Base-by-base conservation (phyloP, 2,329 filamentous ascomycete species). In the Dactylella cylindrospora region DNA sequence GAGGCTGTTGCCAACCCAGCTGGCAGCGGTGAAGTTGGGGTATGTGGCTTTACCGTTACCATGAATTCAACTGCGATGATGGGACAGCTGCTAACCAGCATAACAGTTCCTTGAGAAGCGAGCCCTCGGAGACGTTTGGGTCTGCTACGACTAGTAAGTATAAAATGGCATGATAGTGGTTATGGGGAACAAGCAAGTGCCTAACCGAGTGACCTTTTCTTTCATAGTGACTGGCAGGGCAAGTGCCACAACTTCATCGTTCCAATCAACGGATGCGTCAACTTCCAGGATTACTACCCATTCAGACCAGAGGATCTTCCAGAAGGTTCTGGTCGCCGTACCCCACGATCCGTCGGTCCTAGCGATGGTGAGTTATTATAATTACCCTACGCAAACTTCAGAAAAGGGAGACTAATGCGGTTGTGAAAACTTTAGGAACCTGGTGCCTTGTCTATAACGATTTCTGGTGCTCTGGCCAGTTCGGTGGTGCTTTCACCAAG, bases 231-330 rank as follows among this genome's bases (percentile, higher is more conserved):
- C 29, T 47, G 43, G 43, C 8, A 32, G 15, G 43, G 43, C 17
- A 47, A 47, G 26, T 47, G 43, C 9, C 13, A 17, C 3, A 47
- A 47, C 13, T 47, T 47, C 15, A 17, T 47, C 13, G n/a, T 47
- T 12, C 29, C 43, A 3, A n/a, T n/a, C 3, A 36, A 36, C 12
- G 43, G 43, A n/a, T 47, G 43, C 19, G 43, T 47, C 31, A 47
- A 47, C 31, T 47, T 47, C 31, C 43, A 47, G 28, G 43, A 47
- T 13, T 47, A 47, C 25, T 47, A 47, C 19, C 43, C 43, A 1
- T 47, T 47, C 10, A 35, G 43, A 17, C 43, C 43, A 6, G 43
- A 47, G 31, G 43, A 47, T 19, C 43, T 47, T 17, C 43, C 43
- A 17, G 43, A 29, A 7, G 43, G 43, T 25, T 35, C 43, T 1